Conservation (phyloP, 1,284 basidiomycete genomes). For the Ganoderma sinense region DNA sequence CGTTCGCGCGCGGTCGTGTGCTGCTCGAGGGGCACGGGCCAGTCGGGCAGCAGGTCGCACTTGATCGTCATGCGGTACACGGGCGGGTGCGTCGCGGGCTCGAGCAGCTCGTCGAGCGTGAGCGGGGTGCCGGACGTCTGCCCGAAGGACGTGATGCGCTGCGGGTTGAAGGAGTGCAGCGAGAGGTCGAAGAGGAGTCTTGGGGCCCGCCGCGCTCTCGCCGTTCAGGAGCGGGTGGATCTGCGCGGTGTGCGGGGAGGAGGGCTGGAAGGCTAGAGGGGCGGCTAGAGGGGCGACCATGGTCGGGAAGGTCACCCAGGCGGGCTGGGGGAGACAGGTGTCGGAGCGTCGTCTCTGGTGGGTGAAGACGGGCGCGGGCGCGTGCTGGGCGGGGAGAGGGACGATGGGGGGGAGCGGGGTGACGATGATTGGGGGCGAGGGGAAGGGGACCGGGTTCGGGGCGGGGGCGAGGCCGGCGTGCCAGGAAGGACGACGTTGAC, state of each 20-base stretch:
- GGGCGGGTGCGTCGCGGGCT: slow-evolving; percentile 63
- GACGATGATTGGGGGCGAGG: slow-evolving; percentile 38
- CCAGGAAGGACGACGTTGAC: slow-evolving; percentile 41
- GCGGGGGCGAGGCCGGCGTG: slow-evolving; percentile 35
- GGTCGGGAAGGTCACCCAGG: slow-evolving; percentile 36
- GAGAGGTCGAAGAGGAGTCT: slow-evolving; percentile 65
- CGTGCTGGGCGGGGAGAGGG: slow-evolving; percentile 25
- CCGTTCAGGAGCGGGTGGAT: slow-evolving; percentile 66
- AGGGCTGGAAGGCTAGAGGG: slow-evolving; percentile 31
- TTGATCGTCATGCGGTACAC: slow-evolving; percentile 63
- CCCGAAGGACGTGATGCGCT: slow-evolving; percentile 46
- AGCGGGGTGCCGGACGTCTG: slow-evolving; percentile 45
- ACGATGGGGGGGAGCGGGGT: slow-evolving; percentile 36
- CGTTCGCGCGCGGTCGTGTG: slow-evolving; percentile 35
- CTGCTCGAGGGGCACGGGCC: slow-evolving; percentile 64
- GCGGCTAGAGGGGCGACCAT: slow-evolving; percentile 36
- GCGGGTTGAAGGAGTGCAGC: slow-evolving; percentile 51
- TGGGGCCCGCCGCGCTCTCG: slow-evolving; percentile 46
- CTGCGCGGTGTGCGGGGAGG: slow-evolving; percentile 32
- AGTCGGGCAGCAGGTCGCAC: slow-evolving; percentile 63
- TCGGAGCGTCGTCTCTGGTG: slow-evolving; percentile 42
- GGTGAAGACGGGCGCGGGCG: slow-evolving; percentile 21
- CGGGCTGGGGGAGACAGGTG: slow-evolving; percentile 34
- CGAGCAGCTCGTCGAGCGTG: slow-evolving; percentile 50
- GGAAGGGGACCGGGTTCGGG: slow-evolving; percentile 38